Evolutionary conservation across 345 rosid species (phyloP), one percentile per base, ranked within the genome.

Genomic region (Sonneratia caseolaris): DNA sequence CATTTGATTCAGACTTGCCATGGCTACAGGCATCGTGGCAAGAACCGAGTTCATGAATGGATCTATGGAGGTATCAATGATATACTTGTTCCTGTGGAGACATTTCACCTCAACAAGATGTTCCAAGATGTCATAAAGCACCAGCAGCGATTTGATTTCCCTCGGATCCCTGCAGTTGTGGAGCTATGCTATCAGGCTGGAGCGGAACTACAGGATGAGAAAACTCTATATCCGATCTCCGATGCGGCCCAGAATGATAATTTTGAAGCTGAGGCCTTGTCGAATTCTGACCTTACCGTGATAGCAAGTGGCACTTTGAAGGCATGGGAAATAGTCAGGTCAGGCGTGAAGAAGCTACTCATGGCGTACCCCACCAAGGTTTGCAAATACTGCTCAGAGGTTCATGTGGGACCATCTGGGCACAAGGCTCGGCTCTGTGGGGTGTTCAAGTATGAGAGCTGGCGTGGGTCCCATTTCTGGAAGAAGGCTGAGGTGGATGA

Each of bases 131-230:
- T 84, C 64, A 90, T 90, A 67, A 80, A 85, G 74, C 97, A 90
- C 70, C 78, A 86, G 24, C 79, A 90, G 68, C 81, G 96, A 77
- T 90, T 94, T 56, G 95, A 94, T 78, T 87, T 80, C 72, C 85
- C 90, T 53, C 97, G 90, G 38, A 81, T 86, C 75, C 89, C 97
- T 24, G 97, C 93, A 4, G 74, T 94, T 70, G 85, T 89, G 75
- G 97, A 94, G 81, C 81, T 94, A 35, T 94, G 97, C 78, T 80
- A 84, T 77, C 96, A 91, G 82, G 97, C 97, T 13, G 97, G 98
- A 74, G 93, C 84, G 27, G 73, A 81, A 71, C 78, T 74, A 18
- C 73, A 71, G 0, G 77, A 80, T 35, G 78, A 79, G 38, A 32
- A 32, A 61, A 78, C 70, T 72, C 22, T 79, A 40, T 72, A 72